phyloP scores from a whole-genome alignment of 192 early-diverging fungal genomes.

The Chytriomyces confervae region DNA sequence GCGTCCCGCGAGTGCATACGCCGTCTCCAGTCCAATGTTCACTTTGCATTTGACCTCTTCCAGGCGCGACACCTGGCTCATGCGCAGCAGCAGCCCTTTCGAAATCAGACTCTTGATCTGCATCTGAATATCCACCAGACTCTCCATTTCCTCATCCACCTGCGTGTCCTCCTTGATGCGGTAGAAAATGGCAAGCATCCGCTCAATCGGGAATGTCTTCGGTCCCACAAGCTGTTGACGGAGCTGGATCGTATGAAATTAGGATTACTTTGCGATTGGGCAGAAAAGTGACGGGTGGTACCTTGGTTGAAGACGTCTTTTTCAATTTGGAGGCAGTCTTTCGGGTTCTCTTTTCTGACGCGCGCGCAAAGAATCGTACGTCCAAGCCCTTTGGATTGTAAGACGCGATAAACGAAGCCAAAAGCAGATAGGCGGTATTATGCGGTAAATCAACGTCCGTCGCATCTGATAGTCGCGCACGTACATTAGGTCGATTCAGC shows the following conservation, averaged over 20 bases:
- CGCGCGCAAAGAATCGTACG: slow-evolving; percentile 80
- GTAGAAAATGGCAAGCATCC: slow-evolving; percentile 97
- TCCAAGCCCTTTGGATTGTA: slow-evolving; percentile 92
- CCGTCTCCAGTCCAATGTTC: slow-evolving; percentile 74
- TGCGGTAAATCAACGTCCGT: slow-evolving; percentile 68
- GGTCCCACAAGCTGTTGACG: slow-evolving; percentile 91
- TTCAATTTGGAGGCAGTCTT: slow-evolving; percentile 21
- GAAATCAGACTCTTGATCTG: slow-evolving; percentile 87
- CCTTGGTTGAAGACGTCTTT: slow-evolving; percentile 9
- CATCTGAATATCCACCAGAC: slow-evolving; percentile 74
- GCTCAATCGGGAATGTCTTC: slow-evolving; percentile 90
- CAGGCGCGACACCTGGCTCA: slow-evolving; percentile 66
- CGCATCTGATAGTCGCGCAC: not conserved
- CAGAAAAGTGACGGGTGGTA: not conserved
- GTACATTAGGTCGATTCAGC: not conserved
- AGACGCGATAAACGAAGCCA: slow-evolving; percentile 89
- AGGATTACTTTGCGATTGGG: not conserved
- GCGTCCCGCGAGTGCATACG: slow-evolving; percentile 66
- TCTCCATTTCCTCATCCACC: slow-evolving; percentile 58
- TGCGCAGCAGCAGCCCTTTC: slow-evolving; percentile 74
- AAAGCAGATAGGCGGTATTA: slow-evolving; percentile 87
- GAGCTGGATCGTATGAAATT: slow-evolving; percentile 30
- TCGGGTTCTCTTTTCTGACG: slow-evolving; percentile 43
- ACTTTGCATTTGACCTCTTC: slow-evolving; percentile 88
- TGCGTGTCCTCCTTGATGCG: slow-evolving; percentile 58